Evolutionary conservation across 192 early-diverging fungal genomes (phyloP).

Genomic region (Coemansia umbellata): DNA sequence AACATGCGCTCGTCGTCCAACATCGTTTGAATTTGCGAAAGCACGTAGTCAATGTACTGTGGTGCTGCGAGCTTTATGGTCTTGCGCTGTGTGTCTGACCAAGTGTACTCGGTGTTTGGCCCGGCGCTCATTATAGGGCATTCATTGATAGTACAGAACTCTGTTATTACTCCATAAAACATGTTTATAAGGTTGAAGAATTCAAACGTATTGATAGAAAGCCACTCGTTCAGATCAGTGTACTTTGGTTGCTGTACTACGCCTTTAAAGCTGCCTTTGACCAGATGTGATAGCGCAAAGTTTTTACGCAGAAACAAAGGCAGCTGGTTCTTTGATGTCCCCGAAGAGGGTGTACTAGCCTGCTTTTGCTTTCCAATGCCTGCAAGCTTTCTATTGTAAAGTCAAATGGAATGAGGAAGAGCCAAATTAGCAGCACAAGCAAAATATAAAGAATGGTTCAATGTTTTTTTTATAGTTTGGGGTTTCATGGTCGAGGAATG

Average conservation of each 20-base stretch:
- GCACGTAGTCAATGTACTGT: slow-evolving; percentile 94
- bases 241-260: slow-evolving; percentile 87
- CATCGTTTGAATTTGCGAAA: slow-evolving; percentile 79
- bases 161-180: slow-evolving; percentile 84
- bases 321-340: slow-evolving; percentile 21
- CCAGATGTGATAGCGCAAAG: slow-evolving; percentile 66
- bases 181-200: slow-evolving; percentile 91
- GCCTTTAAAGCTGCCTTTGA: slow-evolving; percentile 89
- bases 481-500: no score
- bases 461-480: no score
- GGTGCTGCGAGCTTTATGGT: slow-evolving; percentile 84
- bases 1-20: slow-evolving; percentile 89
- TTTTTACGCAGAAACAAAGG: slow-evolving; percentile 64
- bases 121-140: slow-evolving; percentile 88
- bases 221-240: slow-evolving; percentile 93
- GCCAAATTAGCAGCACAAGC: not conserved
- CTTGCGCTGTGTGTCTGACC: slow-evolving; percentile 82
- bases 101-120: slow-evolving; percentile 79
- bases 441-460: not conserved
- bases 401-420: no score
- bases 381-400: slow-evolving; percentile 34
- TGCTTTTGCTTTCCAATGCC: slow-evolving; percentile 52
- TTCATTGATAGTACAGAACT: slow-evolving; percentile 78
- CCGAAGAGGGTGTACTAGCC: slow-evolving; percentile 13
- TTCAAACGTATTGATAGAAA: slow-evolving; percentile 81